A percentile compares a stretch with the other conserved stretches of the same genome.
Evolutionary conservation across 2,329 filamentous ascomycete species (phyloP).

Genomic region (Exophiala sp.): DNA sequence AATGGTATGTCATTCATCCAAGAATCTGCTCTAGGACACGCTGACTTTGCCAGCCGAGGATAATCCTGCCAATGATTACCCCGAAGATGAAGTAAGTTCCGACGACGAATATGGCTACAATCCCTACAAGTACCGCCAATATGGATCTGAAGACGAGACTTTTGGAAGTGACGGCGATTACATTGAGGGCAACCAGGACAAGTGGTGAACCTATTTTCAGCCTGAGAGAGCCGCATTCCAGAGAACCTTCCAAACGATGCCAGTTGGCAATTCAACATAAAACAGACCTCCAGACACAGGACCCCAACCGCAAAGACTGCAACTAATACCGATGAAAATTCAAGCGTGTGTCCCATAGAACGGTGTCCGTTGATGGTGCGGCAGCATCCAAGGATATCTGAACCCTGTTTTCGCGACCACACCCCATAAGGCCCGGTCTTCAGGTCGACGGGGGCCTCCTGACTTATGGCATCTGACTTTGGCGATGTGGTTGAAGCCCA

Average conservation of each 20-base stretch:
- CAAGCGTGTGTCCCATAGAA: too few relatives aligned
- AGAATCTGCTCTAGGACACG: neutral
- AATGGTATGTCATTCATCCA: conserved; percentile 43
- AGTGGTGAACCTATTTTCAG: neutral
- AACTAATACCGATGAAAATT: too few relatives aligned
- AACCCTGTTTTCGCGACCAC: conserved; percentile 38
- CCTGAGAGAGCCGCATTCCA: neutral
- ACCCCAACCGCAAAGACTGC: too few relatives aligned
- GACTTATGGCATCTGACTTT: conserved; percentile 40
- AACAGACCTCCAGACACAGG: neutral
- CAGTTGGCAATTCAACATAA: too few relatives aligned
- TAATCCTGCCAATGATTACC: conserved; percentile 47
- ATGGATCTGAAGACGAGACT: conserved; percentile 42
- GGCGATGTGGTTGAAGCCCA: conserved; percentile 41
- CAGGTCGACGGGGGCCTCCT: conserved; percentile 5
- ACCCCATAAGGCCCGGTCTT: conserved; percentile 35
- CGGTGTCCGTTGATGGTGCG: neutral
- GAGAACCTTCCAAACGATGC: neutral
- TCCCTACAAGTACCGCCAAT: conserved; percentile 37
- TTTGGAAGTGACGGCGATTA: conserved; percentile 36
- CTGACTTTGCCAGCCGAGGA: conserved; percentile 39
- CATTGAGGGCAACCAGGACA: neutral
- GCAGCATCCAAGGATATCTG: conserved; percentile 31
- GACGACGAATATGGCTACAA: conserved; percentile 43
- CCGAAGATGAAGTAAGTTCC: conserved; percentile 45